A percentile compares a stretch with the other conserved stretches of the same genome.
Evolutionary conservation across 2,329 filamentous ascomycete species (phyloP).

Genomic region (Cyanodermella asteris): DNA sequence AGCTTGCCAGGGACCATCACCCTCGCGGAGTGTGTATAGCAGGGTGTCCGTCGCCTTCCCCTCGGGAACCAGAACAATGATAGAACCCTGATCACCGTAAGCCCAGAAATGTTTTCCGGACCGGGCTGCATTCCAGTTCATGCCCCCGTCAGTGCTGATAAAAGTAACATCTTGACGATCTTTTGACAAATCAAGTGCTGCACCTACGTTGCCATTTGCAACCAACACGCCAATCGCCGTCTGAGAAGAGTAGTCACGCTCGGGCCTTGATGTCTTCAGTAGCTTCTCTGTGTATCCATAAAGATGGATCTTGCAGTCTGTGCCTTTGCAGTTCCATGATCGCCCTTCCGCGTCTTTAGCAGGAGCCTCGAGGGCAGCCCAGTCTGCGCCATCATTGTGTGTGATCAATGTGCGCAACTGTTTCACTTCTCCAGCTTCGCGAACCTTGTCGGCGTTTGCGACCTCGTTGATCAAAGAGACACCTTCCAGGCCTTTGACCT

Average conservation of each 20-base stretch:
- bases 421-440: conserved; percentile 53
- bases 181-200: conserved; percentile 43
- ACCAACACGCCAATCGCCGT: conserved; percentile 83
- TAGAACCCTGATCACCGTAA: conserved; percentile 83
- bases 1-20: conserved; percentile 47
- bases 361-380: conserved; percentile 58
- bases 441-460: conserved; percentile 43
- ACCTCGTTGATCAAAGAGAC: conserved; percentile 76
- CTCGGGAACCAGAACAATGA: conserved; percentile 69
- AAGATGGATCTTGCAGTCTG: conserved; percentile 63
- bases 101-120: conserved; percentile 86
- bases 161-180: conserved; percentile 72
- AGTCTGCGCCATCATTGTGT: conserved; percentile 85
- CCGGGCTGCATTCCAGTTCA: conserved; percentile 67
- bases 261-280: too few relatives aligned
- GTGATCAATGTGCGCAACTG: conserved; percentile 77
- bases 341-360: conserved; percentile 48
- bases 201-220: conserved; percentile 75
- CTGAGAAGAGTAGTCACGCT: conserved; percentile 63
- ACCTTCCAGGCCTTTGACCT: conserved; percentile 78
- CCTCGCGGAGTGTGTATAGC: conserved; percentile 63
- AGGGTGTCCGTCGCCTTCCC: conserved; percentile 43
- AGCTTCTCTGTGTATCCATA: conserved; percentile 92
- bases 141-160: conserved; percentile 74
- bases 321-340: conserved; percentile 45